Percentiles rank a stretch among this genome's conserved stretches.
Evolutionary conservation across 2,329 filamentous ascomycete species (phyloP).

Genomic region (Sclerotinia nivalis): DNA sequence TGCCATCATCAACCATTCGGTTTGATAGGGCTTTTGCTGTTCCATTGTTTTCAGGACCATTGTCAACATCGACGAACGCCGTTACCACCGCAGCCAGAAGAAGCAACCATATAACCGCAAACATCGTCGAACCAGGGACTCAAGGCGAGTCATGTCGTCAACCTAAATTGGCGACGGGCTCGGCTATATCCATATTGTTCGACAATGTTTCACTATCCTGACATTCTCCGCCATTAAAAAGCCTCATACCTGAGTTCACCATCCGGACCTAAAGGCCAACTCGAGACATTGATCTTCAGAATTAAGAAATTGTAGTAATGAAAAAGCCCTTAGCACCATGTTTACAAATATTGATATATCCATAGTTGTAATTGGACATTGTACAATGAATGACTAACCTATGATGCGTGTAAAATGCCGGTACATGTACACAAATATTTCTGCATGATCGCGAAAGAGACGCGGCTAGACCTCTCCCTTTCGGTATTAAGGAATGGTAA

Average conservation of each 20-base stretch:
- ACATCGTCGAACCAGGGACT: conserved; percentile 4
- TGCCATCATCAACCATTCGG: background rate
- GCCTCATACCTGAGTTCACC: background rate
- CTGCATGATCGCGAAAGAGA: background rate
- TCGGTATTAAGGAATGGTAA: background rate
- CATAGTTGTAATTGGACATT: background rate
- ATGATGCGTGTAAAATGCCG: background rate
- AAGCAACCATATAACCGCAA: background rate
- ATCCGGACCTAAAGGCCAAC: background rate
- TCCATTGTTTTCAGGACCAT: background rate
- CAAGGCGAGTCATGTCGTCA: background rate
- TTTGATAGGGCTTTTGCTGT: conserved; percentile 4
- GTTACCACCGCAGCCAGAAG: background rate
- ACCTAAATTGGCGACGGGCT: background rate
- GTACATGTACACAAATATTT: background rate
- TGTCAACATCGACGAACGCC: background rate
- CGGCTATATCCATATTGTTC: conserved; percentile 10
- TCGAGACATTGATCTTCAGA: conserved; percentile 10
- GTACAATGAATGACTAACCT: background rate
- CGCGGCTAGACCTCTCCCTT: background rate
- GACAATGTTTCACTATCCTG: background rate
- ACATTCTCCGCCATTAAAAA: conserved; percentile 2
- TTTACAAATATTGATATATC: background rate
- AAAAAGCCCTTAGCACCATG: background rate
- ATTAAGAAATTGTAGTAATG: conserved; percentile 3